Evolutionary conservation across 1,139 yeast genomes (phyloP).

Genomic region (Scheffersomyces quercinus): DNA sequence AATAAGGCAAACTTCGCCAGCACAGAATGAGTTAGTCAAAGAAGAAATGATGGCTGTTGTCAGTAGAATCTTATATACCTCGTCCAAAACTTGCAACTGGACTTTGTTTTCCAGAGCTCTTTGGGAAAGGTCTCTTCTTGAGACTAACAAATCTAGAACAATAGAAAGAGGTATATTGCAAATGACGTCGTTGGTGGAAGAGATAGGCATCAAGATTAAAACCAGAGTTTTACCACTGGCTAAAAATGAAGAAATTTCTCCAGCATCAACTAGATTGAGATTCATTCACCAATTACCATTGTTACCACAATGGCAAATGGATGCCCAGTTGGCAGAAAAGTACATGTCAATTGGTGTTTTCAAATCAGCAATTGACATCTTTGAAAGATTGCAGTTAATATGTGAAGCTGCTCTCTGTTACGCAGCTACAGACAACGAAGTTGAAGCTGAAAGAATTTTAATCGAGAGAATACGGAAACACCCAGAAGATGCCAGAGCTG

Average conservation of each 20-base stretch:
- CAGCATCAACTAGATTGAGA: conserved; percentile 56
- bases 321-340: conserved; percentile 79
- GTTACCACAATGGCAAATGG: conserved; percentile 85
- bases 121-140: conserved; percentile 88
- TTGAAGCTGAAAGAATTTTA: conserved; percentile 63
- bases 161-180: conserved; percentile 93
- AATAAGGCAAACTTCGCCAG: conserved; percentile 70
- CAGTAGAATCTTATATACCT: conserved; percentile 62
- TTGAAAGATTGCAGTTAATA: conserved; percentile 73
- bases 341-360: conserved; percentile 84
- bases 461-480: conserved; percentile 51
- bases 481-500: conserved; percentile 82
- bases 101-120: conserved; percentile 76
- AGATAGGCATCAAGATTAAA: conserved; percentile 70
- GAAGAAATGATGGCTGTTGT: conserved; percentile 81
- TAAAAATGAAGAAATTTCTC: conserved; percentile 27
- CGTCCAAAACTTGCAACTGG: conserved; percentile 62
- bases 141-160: conserved; percentile 78
- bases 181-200: conserved; percentile 90
- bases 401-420: conserved; percentile 90
- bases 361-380: conserved; percentile 86
- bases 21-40: conserved; percentile 67
- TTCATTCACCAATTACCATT: conserved; percentile 77
- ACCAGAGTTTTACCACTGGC: conserved; percentile 61
- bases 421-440: conserved; percentile 80